Evolutionary conservation across 2,329 filamentous ascomycete genomes (phyloP), one percentile per base, ranked within the genome.

Genomic region (Stagonosporopsis cucurbitacearum): DNA sequence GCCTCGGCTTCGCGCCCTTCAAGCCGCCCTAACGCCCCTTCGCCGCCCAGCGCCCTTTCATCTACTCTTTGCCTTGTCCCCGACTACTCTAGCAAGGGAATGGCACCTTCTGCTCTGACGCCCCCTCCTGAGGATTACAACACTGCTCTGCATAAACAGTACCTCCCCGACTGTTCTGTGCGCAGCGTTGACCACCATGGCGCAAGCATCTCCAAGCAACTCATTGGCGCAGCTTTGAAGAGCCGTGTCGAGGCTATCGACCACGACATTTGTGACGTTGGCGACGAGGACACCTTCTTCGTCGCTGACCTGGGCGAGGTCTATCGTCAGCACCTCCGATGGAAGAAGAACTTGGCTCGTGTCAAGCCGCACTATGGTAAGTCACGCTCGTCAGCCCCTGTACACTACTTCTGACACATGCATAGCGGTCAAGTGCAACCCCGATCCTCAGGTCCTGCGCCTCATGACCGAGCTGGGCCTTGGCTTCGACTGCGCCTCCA

Each of bases 401-500:
- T 26, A 50, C 50, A 15, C 7, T 45, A 28, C 26, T 23, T 45
- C 72, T 78, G 53, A 77, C 65, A 46, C 25, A 0, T 28, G 20
- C 36, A 57, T 66, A 94, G 94, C 94, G 67, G 94, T 99, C 82
- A 99, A 99, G 82, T 99, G 95, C 81, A 99, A 99, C 84, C 93
- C 94, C 25, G 94, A 99, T 79, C 86, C 88, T 44, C 88, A 91
- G 79, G 88, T 99, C 62, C 84, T 99, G 65, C 88, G 89, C 73
- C 89, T 99, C 65, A 88, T 99, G 71, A 87, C 91, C 60, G 88
- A 87, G 66, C 85, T 99, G 63, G 95, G 94, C 71, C 93, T 92
- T 63, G 95, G 95, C 70, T 99, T 99, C 77, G 95, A 99, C 79
- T 99, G 95, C 79, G 95, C 95, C 62, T 98, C 94, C 78, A 98